These are phyloP conservation scores for Aspergillus sclerotialis DNA, from an alignment of 2,329 filamentous ascomycete genomes.

Conservation along the genomic window DNA sequence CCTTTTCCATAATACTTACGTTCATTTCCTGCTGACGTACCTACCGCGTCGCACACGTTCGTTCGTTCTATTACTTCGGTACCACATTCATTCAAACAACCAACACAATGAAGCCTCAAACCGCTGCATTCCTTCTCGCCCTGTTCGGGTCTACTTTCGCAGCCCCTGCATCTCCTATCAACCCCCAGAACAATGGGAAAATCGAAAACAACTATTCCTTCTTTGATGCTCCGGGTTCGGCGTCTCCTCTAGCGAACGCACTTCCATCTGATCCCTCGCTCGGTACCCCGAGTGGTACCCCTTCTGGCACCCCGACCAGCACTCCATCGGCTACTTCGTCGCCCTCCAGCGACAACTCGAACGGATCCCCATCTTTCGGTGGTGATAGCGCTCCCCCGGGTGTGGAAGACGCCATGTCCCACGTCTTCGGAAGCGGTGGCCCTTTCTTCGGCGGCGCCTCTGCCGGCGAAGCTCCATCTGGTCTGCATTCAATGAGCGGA, in stretches of 20 bases:
- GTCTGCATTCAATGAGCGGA: not conserved
- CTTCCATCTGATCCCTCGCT: too few species aligned
- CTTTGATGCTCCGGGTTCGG: not conserved
- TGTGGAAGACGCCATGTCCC: not conserved
- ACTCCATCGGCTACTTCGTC: not conserved
- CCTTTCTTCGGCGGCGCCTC: too few species aligned
- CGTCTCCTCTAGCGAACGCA: not conserved
- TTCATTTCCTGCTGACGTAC: too few species aligned
- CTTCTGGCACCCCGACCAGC: too few species aligned
- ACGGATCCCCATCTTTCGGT: not conserved
- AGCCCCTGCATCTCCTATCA: not conserved
- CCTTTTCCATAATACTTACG: too few species aligned
- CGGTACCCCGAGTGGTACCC: too few species aligned
- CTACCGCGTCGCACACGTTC: too few species aligned
- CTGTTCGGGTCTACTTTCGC: not conserved
- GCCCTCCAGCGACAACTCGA: not conserved
- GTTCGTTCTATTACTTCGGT: too few species aligned
- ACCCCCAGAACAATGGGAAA: conserved; percentile 1
- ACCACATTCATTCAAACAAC: too few species aligned
- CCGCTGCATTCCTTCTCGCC: conserved; percentile 5
- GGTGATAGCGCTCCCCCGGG: not conserved
- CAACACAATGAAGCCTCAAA: conserved; percentile 7
- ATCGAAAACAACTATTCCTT: not conserved
- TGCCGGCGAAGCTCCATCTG: not conserved
- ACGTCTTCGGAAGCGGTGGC: not conserved